These are phyloP conservation scores for Pyricularia pennisetigena DNA, from an alignment of 2,329 filamentous ascomycete species.

Conservation along the genomic window DNA sequence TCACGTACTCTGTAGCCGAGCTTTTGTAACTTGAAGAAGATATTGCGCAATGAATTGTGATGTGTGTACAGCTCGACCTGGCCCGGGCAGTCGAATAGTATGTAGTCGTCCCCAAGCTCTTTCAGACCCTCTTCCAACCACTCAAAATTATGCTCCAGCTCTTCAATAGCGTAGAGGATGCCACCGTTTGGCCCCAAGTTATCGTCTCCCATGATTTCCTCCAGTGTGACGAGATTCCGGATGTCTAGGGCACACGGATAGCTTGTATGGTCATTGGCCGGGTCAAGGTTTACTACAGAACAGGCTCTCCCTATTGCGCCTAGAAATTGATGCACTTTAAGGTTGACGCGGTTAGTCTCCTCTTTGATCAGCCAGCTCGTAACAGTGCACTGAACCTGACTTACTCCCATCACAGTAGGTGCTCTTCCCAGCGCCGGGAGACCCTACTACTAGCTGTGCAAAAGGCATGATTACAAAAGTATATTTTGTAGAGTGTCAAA, in stretches of 20 bases:
- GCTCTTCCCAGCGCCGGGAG: constrained; percentile 89
- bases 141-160: constrained; percentile 86
- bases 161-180: constrained; percentile 86
- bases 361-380: not conserved
- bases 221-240: constrained; percentile 75
- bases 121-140: constrained; percentile 80
- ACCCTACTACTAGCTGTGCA: constrained; percentile 80
- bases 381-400: constrained; percentile 17
- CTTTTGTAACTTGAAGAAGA: constrained; percentile 86
- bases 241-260: constrained; percentile 90
- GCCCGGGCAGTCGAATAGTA: constrained; percentile 92
- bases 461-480: constrained; percentile 39
- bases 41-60: constrained; percentile 81
- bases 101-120: constrained; percentile 77
- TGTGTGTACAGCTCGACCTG: constrained; percentile 97
- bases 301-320: constrained; percentile 90
- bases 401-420: constrained; percentile 94
- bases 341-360: not conserved
- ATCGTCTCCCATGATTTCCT: constrained; percentile 91
- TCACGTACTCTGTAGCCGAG: constrained; percentile 77
- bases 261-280: constrained; percentile 85
- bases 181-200: constrained; percentile 86
- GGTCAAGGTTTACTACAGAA: constrained; percentile 92
- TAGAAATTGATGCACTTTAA: constrained; percentile 87
- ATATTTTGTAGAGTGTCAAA: not conserved